Base-by-base conservation (phyloP, 306 rosid genomes). In the Citrullus colocynthis region DNA sequence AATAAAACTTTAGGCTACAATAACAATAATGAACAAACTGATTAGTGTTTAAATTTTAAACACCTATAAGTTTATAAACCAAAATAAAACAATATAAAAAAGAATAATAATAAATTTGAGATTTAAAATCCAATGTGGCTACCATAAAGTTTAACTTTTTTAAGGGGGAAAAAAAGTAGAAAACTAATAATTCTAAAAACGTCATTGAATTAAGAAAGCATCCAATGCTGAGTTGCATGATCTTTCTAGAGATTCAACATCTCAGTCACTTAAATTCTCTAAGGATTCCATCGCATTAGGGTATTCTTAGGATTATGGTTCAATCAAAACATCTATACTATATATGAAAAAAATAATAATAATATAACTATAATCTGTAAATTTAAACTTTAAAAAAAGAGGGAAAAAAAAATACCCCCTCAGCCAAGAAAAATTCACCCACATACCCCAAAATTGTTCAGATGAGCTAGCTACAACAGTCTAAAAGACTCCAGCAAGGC, bases 361-460 rank as follows among this genome's bases (percentile, higher is more conserved):
- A 12, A 51, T 51, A 51, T 4, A 51, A 52, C 16, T 52, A 52
- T 41, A 21, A 41, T 44, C 34, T n/a, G 56, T 37, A 39, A 65
- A 65, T 20, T 44, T 4, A 11, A 44, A 20, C 32, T n/a, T 66
- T 1, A 66, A 66, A 18, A 2, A 32, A 12, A 30, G 6, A 32
- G 4, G 11, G 3, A 9, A 11, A 2, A 10, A 12, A 61, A 70
- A 44, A 32, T 44, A 44, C n/a, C 39, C 57, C 13, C 41, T 51
- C 5, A 71, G 9, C 41, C 21, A 71, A 48, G 75, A 42, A 70
- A 44, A 48, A 21, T 48, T 61, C 37, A 20, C 56, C 75, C 57
- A 45, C 20, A 41, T 15, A 44, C 75, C 75, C 37, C 77, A 73
- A 73, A 73, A 73, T 51, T 73, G 77, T 73, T 73, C 51, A 37